Evolutionary conservation across 768 basidiomycete genomes (phyloP).

Genomic region (Phlebiopsis flavidoalba): DNA sequence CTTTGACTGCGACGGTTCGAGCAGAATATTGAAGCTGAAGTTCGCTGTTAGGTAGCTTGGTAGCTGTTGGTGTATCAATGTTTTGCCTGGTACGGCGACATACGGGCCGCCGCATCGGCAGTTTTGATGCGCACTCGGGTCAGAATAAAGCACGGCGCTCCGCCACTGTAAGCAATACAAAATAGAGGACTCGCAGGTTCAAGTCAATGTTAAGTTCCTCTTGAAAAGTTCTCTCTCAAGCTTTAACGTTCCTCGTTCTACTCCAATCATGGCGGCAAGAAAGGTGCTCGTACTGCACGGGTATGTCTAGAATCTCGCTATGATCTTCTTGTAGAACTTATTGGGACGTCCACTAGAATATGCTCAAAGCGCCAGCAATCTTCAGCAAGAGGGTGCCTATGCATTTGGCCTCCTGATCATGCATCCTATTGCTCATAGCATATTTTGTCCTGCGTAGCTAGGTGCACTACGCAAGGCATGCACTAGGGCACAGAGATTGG

Average conservation of each 20-base stretch:
- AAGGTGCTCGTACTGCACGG: slow-evolving; percentile 40
- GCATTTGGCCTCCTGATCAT: not conserved
- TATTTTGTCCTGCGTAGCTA: slow-evolving; percentile 36
- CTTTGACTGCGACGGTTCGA: no score
- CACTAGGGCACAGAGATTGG: slow-evolving; percentile 64
- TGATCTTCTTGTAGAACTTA: slow-evolving; percentile 7
- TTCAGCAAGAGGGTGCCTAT: slow-evolving; percentile 65
- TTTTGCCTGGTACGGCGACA: no score
- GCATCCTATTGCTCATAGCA: not conserved
- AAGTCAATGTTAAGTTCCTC: not conserved
- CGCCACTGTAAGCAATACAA: not conserved
- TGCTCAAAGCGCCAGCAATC: slow-evolving; percentile 63
- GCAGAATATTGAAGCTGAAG: no score
- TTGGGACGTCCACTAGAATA: slow-evolving; percentile 37
- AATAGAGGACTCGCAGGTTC: not conserved
- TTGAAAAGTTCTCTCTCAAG: not conserved
- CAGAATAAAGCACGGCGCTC: not conserved
- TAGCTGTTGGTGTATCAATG: no score
- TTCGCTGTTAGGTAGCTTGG: no score
- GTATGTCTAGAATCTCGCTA: slow-evolving; percentile 17
- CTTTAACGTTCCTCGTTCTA: not conserved
- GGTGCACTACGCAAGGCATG: slow-evolving; percentile 70
- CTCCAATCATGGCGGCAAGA: slow-evolving; percentile 6
- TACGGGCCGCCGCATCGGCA: not conserved
- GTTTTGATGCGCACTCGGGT: not conserved